Evolutionary conservation across 441 rosid genomes (phyloP).

Genomic region (Erysimum pusillum): DNA sequence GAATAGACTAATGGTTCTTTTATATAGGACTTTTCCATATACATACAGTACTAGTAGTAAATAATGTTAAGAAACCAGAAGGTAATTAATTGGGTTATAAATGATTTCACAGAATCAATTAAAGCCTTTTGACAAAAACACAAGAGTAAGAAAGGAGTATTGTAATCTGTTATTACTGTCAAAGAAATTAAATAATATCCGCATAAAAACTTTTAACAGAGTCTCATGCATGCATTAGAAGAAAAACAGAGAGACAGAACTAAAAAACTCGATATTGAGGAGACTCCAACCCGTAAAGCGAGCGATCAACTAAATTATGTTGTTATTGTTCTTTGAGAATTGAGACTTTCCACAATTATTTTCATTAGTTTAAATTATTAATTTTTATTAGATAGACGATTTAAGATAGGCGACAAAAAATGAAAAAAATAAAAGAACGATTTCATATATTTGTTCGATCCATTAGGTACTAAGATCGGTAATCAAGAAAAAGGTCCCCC

Average conservation of each 20-base stretch:
- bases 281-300: slow-evolving; percentile 28
- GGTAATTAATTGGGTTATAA: slow-evolving; percentile 34
- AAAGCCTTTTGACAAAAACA: slow-evolving; percentile 11
- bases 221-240: slow-evolving; percentile 43
- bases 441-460: slow-evolving; percentile 28
- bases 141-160: not conserved
- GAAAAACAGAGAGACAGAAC: slow-evolving; percentile 5
- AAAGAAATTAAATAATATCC: slow-evolving; percentile 15
- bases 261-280: slow-evolving; percentile 34
- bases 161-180: not conserved
- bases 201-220: slow-evolving; percentile 30
- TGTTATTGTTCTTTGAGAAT: slow-evolving; percentile 26
- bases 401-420: not conserved
- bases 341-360: slow-evolving; percentile 7
- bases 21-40: not conserved
- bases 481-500: slow-evolving; percentile 45
- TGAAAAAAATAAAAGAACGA: not conserved
- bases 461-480: slow-evolving; percentile 37
- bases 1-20: not conserved
- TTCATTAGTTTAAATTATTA: not conserved
- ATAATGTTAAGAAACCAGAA: slow-evolving; percentile 30
- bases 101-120: slow-evolving; percentile 13
- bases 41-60: not conserved
- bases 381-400: not conserved
- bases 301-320: slow-evolving; percentile 19